These are phyloP conservation scores for Candida schatavii DNA, from an alignment of 805 yeast species.

Conservation along the genomic window DNA sequence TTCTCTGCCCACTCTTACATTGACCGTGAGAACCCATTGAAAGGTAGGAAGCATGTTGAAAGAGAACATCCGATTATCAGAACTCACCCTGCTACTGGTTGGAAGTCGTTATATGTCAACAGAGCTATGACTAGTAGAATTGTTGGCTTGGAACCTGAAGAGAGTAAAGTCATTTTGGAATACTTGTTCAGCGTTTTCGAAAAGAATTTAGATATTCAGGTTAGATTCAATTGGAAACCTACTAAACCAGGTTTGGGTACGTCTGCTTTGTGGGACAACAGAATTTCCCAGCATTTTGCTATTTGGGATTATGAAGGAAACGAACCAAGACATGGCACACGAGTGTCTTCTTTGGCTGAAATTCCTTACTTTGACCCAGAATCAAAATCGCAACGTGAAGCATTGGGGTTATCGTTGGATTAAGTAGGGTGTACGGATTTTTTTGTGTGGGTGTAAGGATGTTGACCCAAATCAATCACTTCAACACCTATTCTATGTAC, in stretches of 20 bases:
- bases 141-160: conserved; percentile 50
- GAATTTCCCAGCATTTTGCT: conserved; percentile 53
- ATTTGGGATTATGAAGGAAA: conserved; percentile 48
- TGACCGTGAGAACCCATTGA: conserved; percentile 45
- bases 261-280: conserved; percentile 60
- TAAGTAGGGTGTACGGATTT: conserved; percentile 4
- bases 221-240: conserved; percentile 51
- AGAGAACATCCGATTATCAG: conserved; percentile 61
- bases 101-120: conserved; percentile 57
- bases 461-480: too few species aligned
- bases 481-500: too few species aligned
- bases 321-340: conserved; percentile 50
- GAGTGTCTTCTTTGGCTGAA: conserved; percentile 51
- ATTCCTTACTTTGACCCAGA: conserved; percentile 48
- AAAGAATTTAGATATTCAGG: conserved; percentile 54
- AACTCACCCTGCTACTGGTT: conserved; percentile 65
- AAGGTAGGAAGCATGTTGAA: conserved; percentile 47
- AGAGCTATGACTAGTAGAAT: conserved; percentile 50
- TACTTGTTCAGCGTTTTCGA: conserved; percentile 46
- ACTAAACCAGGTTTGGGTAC: conserved; percentile 43
- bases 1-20: conserved; percentile 41
- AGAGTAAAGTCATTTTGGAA: conserved; percentile 46
- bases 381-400: conserved; percentile 53
- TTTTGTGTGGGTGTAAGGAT: conserved; percentile 5
- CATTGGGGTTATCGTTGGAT: conserved; percentile 37